A percentile compares a stretch with the other conserved stretches of the same genome.
These are phyloP conservation scores for Brassica hybrid DNA, from an alignment of 441 rosid species.

Conservation along the genomic window DNA sequence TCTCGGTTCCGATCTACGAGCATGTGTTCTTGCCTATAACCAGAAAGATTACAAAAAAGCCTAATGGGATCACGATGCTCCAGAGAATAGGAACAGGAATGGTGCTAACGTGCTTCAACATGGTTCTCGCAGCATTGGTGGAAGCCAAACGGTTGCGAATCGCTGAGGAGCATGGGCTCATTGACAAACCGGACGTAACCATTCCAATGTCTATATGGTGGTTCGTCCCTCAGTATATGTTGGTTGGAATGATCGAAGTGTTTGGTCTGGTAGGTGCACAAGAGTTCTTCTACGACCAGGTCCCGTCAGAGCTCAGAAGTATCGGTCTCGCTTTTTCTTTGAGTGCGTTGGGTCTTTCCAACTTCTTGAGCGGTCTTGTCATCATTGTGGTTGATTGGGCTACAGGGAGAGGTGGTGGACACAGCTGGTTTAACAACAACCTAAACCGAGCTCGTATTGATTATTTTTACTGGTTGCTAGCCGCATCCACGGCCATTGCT, in stretches of 20 bases:
- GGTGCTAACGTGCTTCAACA: slow-evolving; percentile 45
- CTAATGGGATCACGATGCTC: slow-evolving; percentile 60
- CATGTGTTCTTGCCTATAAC: slow-evolving; percentile 51
- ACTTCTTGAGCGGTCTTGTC: slow-evolving; percentile 56
- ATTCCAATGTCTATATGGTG: slow-evolving; percentile 69
- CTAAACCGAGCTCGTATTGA: slow-evolving; percentile 61
- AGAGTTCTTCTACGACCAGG: slow-evolving; percentile 70
- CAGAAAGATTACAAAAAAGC: slow-evolving; percentile 32
- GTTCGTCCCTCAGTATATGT: slow-evolving; percentile 60
- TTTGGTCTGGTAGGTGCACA: slow-evolving; percentile 61
- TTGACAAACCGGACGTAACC: slow-evolving; percentile 48
- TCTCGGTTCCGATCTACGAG: slow-evolving; percentile 59
- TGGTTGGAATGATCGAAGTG: slow-evolving; percentile 52
- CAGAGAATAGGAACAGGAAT: slow-evolving; percentile 68
- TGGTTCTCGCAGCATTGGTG: slow-evolving; percentile 56
- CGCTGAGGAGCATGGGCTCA: slow-evolving; percentile 48
- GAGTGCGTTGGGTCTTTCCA: slow-evolving; percentile 62
- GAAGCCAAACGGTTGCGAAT: slow-evolving; percentile 51
- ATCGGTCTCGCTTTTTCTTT: slow-evolving; percentile 58
- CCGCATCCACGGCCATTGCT: slow-evolving; percentile 44
- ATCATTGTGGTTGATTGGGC: slow-evolving; percentile 49
- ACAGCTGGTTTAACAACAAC: slow-evolving; percentile 46
- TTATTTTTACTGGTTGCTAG: slow-evolving; percentile 59
- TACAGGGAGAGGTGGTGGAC: slow-evolving; percentile 40
- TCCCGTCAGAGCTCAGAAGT: slow-evolving; percentile 55